Conservation (phyloP, 2,329 filamentous ascomycete species). For the Penicillium sumatraense region DNA sequence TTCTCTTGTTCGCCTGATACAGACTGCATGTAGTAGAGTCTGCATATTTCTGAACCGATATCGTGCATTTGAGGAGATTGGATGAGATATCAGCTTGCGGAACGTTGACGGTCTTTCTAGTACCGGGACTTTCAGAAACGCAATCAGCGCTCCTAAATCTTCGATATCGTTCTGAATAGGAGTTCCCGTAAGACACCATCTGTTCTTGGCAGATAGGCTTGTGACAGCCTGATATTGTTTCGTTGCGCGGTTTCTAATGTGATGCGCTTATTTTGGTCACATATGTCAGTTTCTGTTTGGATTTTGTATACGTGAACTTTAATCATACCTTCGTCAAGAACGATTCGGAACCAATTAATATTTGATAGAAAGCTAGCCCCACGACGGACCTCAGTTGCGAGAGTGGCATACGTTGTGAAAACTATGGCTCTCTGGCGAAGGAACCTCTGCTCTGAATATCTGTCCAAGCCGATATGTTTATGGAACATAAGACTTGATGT, state of each 20-base stretch:
- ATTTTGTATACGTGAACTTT: not conserved
- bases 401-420: not conserved
- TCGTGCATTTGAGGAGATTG: constrained; percentile 42
- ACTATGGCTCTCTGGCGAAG: not conserved
- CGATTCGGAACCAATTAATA: constrained; percentile 51
- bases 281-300: not conserved
- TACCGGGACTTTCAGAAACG: constrained; percentile 49
- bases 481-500: not conserved
- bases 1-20: constrained; percentile 28
- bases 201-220: constrained; percentile 47
- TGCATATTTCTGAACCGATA: constrained; percentile 26
- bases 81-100: constrained; percentile 4
- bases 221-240: constrained; percentile 49
- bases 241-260: constrained; percentile 55
- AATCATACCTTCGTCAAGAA: constrained; percentile 53
- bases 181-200: constrained; percentile 61
- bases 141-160: constrained; percentile 57
- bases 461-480: not conserved
- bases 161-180: constrained; percentile 60
- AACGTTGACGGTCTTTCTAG: constrained; percentile 3
- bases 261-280: constrained; percentile 48
- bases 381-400: not conserved
- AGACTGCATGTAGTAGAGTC: constrained; percentile 37
- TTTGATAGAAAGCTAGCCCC: constrained; percentile 45
- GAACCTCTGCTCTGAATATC: not conserved